Evolutionary conservation across 1,139 yeast species (phyloP), one percentile per base, ranked within the genome.

Genomic region (Kodamaea sp.): DNA sequence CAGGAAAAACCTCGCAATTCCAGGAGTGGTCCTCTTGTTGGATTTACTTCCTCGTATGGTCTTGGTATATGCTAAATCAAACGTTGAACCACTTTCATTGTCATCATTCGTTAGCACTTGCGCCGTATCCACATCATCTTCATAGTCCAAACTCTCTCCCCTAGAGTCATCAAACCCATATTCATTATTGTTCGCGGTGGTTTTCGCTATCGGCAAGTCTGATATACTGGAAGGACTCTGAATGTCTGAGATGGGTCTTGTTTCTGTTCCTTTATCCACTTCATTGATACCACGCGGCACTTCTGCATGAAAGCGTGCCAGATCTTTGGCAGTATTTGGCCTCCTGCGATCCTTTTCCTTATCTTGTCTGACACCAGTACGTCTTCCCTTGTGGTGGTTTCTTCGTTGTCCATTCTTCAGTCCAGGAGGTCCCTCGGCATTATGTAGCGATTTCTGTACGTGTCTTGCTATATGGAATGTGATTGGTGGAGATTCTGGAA

Each of bases 401-500:
- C 5, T 10, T 26, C 5, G 13, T 8, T 15, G 5, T 15, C 15
- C 2, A 9, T 10, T 15, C 4, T n/a, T 22, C 2, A 15, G n/a
- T 14, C n/a, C 24, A 15, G 8, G 25, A 13, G 21, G 29, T 9
- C 31, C 27, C 4, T 26, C 29, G 14, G 14, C 22, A 7, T 18
- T 24, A 8, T 32, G 35, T 15, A 36, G 23, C 10, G 46, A 29
- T 26, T 41, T 37, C 19, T 39, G 39, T 7, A 53, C 43, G 34
- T 57, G 60, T 20, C 58, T 36, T 6, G 61, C 57, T 4, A 54
- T 45, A 34, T 59, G 53, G 31, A 65, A 58, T 4, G 59, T 44
- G 5, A 66, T 65, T 1, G 72, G 73, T 0, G 73, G 72, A 1
- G 71, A 65, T 4, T 46, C 48, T 33, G 54, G 55, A n/a, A 16